Percentiles rank a stretch among this genome's conserved stretches.
Evolutionary conservation across 495 filamentous ascomycete species (phyloP).

Genomic region (Aspergillus coremiiformis): DNA sequence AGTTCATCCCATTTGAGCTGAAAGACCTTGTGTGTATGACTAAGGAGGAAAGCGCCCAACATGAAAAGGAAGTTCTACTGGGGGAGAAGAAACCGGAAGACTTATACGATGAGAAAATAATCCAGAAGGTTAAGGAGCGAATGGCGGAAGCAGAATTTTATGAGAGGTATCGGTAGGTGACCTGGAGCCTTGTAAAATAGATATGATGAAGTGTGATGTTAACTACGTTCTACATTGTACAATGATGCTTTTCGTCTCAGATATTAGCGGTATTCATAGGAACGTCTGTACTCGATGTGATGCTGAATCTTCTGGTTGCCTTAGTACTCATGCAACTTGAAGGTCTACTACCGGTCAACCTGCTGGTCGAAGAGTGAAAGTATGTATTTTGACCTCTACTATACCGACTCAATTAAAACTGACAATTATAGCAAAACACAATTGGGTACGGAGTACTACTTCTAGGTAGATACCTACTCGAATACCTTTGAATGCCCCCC

Average conservation of each 20-base stretch:
- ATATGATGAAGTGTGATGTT: neutral
- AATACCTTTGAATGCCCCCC: no score
- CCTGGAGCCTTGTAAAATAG: neutral
- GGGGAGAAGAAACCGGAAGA: slow-evolving; percentile 60
- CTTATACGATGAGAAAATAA: slow-evolving; percentile 57
- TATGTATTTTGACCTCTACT: no score
- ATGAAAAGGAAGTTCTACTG: slow-evolving; percentile 74
- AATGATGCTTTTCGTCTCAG: no score
- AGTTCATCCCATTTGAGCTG: slow-evolving; percentile 53
- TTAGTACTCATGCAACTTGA: neutral
- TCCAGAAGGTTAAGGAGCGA: slow-evolving; percentile 56
- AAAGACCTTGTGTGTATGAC: slow-evolving; percentile 89
- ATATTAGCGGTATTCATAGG: no score
- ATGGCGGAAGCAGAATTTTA: slow-evolving; percentile 54
- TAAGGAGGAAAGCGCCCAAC: slow-evolving; percentile 78
- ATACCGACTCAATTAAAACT: no score
- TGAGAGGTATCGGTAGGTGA: slow-evolving; percentile 40
- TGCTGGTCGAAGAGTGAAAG: no score
- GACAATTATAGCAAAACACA: no score
- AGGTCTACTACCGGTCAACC: neutral
- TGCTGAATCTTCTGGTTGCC: neutral
- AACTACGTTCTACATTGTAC: neutral
- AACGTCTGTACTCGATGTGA: no score
- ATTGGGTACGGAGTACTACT: no score
- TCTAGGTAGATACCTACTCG: no score